Evolutionary conservation across 768 basidiomycete genomes (phyloP), one percentile per base, ranked within the genome.

Genomic region (Suillus brevipes): DNA sequence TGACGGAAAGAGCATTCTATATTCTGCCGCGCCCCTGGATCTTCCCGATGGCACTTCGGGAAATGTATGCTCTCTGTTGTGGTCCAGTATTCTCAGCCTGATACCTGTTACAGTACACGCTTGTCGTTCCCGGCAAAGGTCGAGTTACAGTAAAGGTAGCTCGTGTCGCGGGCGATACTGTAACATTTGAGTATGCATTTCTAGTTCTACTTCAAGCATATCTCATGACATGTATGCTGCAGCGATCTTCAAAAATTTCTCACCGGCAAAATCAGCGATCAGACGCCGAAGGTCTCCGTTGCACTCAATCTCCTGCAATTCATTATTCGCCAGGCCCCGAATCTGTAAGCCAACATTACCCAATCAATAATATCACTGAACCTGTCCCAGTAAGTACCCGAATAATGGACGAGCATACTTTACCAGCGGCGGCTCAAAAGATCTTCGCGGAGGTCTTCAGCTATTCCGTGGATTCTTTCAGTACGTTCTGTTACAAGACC

Each of bases 391-490:
- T 12, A 73, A 77, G 52, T 75, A 83, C 59, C 77, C 80, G 0
- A 82, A 84, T 67, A 85, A 84, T 40, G 79, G 79, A 0, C 75
- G 74, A 10, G 80, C 84, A 0, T 85, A 81, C 66, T 86, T 85
- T 58, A 77, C 75, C 62, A 71, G 73, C 20, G 74, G 75, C 25
- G 73, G 79, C 16, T 71, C 64, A 28, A 68, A 50, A 52, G 0
- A 6, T 10, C 72, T 78, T 5, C 75, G 75, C n/a, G 74, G 75
- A 4, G 75, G 75, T 10, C 70, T 87, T 1, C 81, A 84, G 52
- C 66, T 86, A 0, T 80, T 82, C 73, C 74, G 80, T 16, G 85
- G 85, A 0, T 84, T 78, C 50, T 85, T 80, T 63, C 84, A 85
- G 85, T 86, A 62, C 23, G 81, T 71, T 18, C 8, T 59, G 6